These are phyloP conservation scores for Candolleomyces eurysporus DNA, from an alignment of 768 basidiomycete genomes.

Conservation along the genomic window DNA sequence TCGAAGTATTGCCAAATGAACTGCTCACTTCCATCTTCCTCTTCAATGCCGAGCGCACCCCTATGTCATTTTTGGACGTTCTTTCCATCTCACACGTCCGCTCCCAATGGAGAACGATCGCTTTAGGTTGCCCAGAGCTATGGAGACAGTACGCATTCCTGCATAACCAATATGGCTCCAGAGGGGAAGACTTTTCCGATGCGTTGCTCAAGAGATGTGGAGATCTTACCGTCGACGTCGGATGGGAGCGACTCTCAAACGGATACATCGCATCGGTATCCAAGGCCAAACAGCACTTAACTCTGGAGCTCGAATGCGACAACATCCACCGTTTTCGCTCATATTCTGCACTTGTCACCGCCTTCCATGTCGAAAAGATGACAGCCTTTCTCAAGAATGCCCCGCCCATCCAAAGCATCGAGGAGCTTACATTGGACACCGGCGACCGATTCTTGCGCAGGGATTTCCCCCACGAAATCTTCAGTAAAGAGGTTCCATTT, in stretches of 20 bases:
- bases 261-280: no score
- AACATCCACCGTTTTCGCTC: no score
- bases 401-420: no score
- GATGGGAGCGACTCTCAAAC: neutral
- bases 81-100: neutral
- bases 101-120: neutral
- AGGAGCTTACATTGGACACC: no score
- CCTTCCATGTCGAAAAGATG: no score
- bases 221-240: neutral
- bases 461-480: no score
- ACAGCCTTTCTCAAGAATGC: no score
- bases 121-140: neutral
- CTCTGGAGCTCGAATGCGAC: no score
- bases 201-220: neutral
- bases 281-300: no score
- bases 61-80: neutral
- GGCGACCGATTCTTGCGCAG: no score
- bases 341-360: no score
- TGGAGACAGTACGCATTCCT: neutral
- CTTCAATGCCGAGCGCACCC: neutral
- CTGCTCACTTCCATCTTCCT: neutral
- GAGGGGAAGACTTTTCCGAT: neutral
- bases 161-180: neutral
- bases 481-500: no score
- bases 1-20: neutral